Base-by-base conservation (phyloP, 179 eudicot species). In the Silene vulgaris region DNA sequence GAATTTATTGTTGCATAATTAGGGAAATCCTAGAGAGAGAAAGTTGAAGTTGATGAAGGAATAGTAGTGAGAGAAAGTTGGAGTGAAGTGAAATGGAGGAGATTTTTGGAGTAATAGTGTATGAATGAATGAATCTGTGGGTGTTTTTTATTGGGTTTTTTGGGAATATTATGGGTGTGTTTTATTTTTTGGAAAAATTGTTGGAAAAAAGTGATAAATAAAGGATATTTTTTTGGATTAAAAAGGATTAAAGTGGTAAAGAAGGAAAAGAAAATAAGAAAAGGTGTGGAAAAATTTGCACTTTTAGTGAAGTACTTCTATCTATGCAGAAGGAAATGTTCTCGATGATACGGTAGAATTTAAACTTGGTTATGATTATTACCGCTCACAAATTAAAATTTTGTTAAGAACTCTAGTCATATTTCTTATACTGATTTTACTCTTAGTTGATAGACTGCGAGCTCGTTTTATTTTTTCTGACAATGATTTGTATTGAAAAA, bases 21-120 rank as follows among this genome's bases (percentile, higher is more conserved):
- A 77, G 63, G 8, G 19, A 84, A 88, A 85, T 80, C 84, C 85
- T 82, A 87, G 30, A 61, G 73, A 62, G 75, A 65, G 65, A 71
- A 61, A 71, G 60, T 0, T 54, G 60, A 48, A 11, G 56, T 50
- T 50, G 56, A 50, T 9, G 56, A 16, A 14, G 63, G 63, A 21
- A 20, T 9, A 5, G 20, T 61, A 56, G 60, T 14, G 60, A 56
- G 60, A 56, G 60, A 56, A 56, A 56, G 60, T 16, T 56, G 60
- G 17, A 56, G 17, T 56, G 60, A n/a, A 56, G 60, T 56, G 60
- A 1, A 45, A 13, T 45, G 62, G 62, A 57, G 62, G 62, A 19
- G 19, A 61, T 17, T 61, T 60, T 21, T 61, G 29, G 65, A 61
- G 29, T 61, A 12, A 20, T 61, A 6, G 65, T 61, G 65, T 21